These are phyloP conservation scores for Sorghum bicolor DNA, from an alignment of 176 grass and related monocot species.

Conservation along the genomic window Sorghum_bicolor_NCBIv3 NC_012870.2:59178001-59178500, in stretches of 20 bases:
- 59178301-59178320: constrained; percentile 29
- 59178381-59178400: constrained; percentile 41
- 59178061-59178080: neutral
- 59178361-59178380: constrained; percentile 55
- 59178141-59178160: neutral
- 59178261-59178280: constrained; percentile 43
- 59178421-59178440: constrained; percentile 58
- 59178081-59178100: neutral
- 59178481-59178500: constrained; percentile 35
- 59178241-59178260: constrained; percentile 78
- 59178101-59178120: neutral
- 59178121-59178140: neutral
- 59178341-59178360: constrained; percentile 38
- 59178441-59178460: constrained; percentile 45
- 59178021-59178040: too few relatives aligned
- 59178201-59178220: neutral
- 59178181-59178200: neutral
- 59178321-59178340: constrained; percentile 10
- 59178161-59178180: constrained; percentile 10
- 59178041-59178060: neutral
- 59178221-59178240: constrained; percentile 11
- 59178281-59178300: constrained; percentile 47
- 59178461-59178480: constrained; percentile 50
- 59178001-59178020: too few relatives aligned
- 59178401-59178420: constrained; percentile 30